Percentiles rank a stretch among this genome's conserved stretches.
phyloP scores from a whole-genome alignment of 805 yeast species.

The Kurtzmaniella fragi region DNA sequence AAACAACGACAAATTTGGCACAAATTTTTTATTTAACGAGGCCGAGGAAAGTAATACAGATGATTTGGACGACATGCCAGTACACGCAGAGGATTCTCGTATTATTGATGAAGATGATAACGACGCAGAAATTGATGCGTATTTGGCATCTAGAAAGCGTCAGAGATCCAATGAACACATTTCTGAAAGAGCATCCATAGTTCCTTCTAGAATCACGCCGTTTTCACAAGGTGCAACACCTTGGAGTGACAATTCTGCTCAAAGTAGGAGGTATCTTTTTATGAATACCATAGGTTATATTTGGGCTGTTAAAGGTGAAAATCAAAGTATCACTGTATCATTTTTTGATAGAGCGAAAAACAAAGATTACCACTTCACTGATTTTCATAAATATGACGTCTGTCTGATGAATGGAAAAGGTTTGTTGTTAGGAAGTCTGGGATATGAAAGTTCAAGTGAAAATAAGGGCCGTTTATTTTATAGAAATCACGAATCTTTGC shows the following conservation, averaged over 20 bases:
- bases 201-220: conserved; percentile 39
- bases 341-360: conserved; percentile 76
- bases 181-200: conserved; percentile 5
- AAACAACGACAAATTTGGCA: conserved; percentile 8
- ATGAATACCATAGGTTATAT: conserved; percentile 80
- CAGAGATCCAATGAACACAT: conserved; percentile 10
- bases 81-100: conserved; percentile 29
- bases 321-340: conserved; percentile 75
- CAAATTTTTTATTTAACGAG: conserved; percentile 20
- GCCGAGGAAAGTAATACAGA: conserved; percentile 20
- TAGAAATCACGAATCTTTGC: conserved; percentile 62
- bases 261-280: conserved; percentile 64
- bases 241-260: conserved; percentile 35
- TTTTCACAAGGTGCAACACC: conserved; percentile 89
- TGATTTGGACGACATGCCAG: conserved; percentile 8
- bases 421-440: conserved; percentile 48
- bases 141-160: conserved; percentile 17
- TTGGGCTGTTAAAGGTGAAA: conserved; percentile 56
- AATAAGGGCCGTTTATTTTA: conserved; percentile 46
- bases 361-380: conserved; percentile 83
- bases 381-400: conserved; percentile 62
- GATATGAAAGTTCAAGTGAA: conserved; percentile 12
- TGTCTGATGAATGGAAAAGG: conserved; percentile 71
- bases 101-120: conserved; percentile 31
- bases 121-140: conserved; percentile 15